Evolutionary conservation across 106 monocot species (phyloP).

Genomic region (Apostasia ramifera): DNA sequence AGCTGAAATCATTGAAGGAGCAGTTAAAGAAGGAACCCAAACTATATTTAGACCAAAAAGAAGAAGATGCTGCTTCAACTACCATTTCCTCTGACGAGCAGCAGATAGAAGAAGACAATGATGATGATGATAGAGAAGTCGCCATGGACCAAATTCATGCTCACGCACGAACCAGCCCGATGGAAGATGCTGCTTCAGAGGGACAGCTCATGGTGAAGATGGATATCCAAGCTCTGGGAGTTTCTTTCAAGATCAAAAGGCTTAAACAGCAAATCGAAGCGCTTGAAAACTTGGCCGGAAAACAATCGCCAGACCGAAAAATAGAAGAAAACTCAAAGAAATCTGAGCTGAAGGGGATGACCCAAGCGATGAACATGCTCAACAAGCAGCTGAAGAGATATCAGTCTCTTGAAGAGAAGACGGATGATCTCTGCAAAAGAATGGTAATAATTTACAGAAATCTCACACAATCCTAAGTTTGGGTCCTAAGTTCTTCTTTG

Average conservation of each 20-base stretch:
- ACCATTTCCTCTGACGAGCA: not conserved
- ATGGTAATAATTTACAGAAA: constrained; percentile 37
- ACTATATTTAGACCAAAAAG: no score
- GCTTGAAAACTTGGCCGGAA: constrained; percentile 51
- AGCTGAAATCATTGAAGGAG: constrained; percentile 45
- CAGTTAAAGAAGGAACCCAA: no score
- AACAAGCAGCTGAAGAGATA: constrained; percentile 78
- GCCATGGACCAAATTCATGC: constrained; percentile 23
- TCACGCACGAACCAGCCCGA: not conserved
- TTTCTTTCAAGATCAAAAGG: constrained; percentile 85
- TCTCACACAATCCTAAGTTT: not conserved
- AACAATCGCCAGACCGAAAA: constrained; percentile 3
- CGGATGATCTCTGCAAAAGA: constrained; percentile 58
- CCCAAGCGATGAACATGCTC: constrained; percentile 35
- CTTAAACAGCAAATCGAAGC: constrained; percentile 69
- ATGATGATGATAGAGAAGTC: constrained; percentile 61
- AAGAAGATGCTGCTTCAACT: constrained; percentile 13
- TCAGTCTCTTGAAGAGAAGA: constrained; percentile 79
- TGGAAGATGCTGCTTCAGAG: constrained; percentile 4
- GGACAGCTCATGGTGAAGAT: constrained; percentile 29
- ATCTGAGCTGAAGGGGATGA: constrained; percentile 33
- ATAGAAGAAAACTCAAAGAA: not conserved
- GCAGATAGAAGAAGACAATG: constrained; percentile 14
- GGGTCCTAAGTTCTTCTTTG: not conserved
- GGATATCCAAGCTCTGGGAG: constrained; percentile 74